These are phyloP conservation scores for Graphilbum ipis-grandicollis DNA, from an alignment of 2,329 filamentous ascomycete genomes.

Conservation along the genomic window DNA sequence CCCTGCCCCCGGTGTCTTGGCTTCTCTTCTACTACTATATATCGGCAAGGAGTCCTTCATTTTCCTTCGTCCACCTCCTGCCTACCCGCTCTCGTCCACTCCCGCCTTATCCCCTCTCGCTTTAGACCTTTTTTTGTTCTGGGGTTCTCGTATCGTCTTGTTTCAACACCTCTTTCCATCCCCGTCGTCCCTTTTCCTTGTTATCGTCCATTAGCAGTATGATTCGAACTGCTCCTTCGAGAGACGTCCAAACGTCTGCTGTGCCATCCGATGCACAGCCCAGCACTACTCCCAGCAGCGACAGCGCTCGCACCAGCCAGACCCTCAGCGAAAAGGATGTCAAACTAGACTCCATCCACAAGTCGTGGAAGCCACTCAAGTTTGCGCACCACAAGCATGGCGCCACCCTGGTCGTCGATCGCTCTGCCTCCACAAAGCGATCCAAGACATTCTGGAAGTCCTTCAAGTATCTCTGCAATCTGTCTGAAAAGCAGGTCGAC, in stretches of 20 bases:
- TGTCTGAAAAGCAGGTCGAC: slow-evolving; percentile 31
- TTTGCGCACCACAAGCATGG: slow-evolving; percentile 2
- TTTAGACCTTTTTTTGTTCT: neutral
- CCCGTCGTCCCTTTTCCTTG: neutral
- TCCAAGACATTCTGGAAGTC: slow-evolving; percentile 30
- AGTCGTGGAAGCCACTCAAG: slow-evolving; percentile 5
- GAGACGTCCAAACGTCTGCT: neutral
- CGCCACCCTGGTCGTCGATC: slow-evolving; percentile 16
- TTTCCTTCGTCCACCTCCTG: too few species aligned
- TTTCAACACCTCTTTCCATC: neutral
- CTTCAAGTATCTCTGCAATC: slow-evolving; percentile 29
- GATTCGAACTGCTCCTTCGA: neutral
- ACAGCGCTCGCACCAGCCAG: slow-evolving; percentile 17
- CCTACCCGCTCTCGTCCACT: too few species aligned
- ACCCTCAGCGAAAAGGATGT: slow-evolving; percentile 15
- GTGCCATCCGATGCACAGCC: neutral
- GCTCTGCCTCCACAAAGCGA: slow-evolving; percentile 27
- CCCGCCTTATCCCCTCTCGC: too few species aligned
- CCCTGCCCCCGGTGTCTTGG: neutral
- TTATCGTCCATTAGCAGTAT: neutral
- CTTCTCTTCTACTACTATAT: neutral
- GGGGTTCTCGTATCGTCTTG: neutral
- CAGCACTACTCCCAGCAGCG: slow-evolving; percentile 1
- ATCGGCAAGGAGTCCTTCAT: too few species aligned
- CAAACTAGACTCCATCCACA: slow-evolving; percentile 6